Conservation (phyloP, 2,329 filamentous ascomycete species). For the Xylariaceae sp. region DNA sequence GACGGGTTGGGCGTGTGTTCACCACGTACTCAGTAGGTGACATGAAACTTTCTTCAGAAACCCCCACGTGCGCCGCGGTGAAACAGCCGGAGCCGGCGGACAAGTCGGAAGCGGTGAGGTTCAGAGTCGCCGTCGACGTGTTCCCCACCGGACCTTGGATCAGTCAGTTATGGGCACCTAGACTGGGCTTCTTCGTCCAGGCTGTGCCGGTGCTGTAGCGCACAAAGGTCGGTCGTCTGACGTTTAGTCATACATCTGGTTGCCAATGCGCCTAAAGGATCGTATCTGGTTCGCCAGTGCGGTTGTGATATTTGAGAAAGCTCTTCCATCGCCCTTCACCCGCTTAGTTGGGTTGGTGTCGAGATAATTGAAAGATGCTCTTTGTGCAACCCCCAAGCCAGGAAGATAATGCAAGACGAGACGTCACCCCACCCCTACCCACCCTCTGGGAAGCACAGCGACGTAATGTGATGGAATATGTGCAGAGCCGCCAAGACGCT, state of each 20-base stretch:
- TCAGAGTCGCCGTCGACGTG: constrained; percentile 7
- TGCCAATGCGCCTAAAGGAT: too few species aligned
- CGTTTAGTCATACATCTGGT: too few species aligned
- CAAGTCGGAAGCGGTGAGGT: constrained; percentile 33
- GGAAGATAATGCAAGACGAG: constrained; percentile 9
- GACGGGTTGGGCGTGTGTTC: constrained; percentile 9
- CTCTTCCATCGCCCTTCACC: too few species aligned
- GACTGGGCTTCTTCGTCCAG: too few species aligned
- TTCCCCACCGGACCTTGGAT: constrained; percentile 26
- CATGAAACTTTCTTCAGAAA: constrained; percentile 23
- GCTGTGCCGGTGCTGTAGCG: too few species aligned
- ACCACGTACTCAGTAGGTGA: constrained; percentile 1
- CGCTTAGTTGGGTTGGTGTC: too few species aligned
- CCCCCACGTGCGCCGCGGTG: constrained; percentile 39
- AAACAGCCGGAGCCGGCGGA: constrained; percentile 36
- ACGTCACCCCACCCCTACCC: constrained; percentile 15
- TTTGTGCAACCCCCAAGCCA: too few species aligned
- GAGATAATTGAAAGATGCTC: too few species aligned
- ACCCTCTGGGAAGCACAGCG: constrained; percentile 17
- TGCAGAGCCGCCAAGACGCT: constrained; percentile 35
- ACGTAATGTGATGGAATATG: constrained; percentile 33
- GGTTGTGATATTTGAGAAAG: too few species aligned
- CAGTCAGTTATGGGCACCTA: too few species aligned
- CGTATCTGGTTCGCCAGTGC: too few species aligned
- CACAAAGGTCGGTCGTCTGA: too few species aligned